Conservation (phyloP, 2,329 filamentous ascomycete genomes). For the Diaporthe vexans region DNA sequence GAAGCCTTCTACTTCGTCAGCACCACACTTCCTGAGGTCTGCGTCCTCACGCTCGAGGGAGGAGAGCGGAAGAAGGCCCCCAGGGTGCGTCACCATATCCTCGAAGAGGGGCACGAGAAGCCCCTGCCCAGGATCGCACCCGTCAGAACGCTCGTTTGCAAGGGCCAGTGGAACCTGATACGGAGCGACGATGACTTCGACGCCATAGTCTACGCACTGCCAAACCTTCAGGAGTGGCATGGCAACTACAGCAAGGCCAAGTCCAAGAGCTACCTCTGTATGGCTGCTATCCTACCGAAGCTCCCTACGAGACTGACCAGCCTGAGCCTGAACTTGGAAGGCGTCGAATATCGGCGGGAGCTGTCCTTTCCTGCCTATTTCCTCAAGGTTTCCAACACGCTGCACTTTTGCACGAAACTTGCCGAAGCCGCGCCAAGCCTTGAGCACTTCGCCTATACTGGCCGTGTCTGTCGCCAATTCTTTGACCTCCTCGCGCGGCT, state of each 20-base stretch:
- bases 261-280: constrained; percentile 79
- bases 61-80: constrained; percentile 83
- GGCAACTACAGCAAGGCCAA: constrained; percentile 80
- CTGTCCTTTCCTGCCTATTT: constrained; percentile 72
- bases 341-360: constrained; percentile 76
- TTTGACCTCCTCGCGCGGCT: constrained; percentile 71
- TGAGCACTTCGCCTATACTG: constrained; percentile 80
- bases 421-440: constrained; percentile 72
- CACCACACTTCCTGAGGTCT: constrained; percentile 70
- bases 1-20: constrained; percentile 77
- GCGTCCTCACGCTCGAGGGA: constrained; percentile 80
- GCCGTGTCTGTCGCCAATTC: constrained; percentile 77
- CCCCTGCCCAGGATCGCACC: constrained; percentile 59
- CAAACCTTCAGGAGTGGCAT: constrained; percentile 74
- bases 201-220: constrained; percentile 72
- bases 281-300: constrained; percentile 72
- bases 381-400: constrained; percentile 68
- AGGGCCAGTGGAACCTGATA: constrained; percentile 84
- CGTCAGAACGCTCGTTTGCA: constrained; percentile 77
- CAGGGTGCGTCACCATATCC: constrained; percentile 71
- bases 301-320: constrained; percentile 72
- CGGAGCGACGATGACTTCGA: constrained; percentile 74
- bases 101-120: constrained; percentile 38
- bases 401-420: constrained; percentile 76
- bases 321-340: constrained; percentile 78